Conservation (phyloP, 1,284 basidiomycete genomes). For the Xerocomus nothofagi region DNA sequence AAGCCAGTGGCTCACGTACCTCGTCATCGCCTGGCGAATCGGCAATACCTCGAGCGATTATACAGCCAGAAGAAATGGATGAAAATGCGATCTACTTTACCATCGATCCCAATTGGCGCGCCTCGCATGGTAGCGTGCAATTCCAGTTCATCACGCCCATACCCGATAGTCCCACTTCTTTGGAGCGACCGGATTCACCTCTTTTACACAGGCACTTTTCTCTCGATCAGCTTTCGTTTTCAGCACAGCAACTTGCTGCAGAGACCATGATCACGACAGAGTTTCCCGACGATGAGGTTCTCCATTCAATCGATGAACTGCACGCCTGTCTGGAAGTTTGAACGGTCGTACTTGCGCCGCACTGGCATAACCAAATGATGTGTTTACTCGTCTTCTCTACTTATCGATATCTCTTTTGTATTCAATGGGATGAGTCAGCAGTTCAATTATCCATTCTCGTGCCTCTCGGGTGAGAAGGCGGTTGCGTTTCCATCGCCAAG, state of each 20-base stretch:
- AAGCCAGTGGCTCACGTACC: not conserved
- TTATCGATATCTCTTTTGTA: conserved; percentile 21
- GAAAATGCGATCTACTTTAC: conserved; percentile 31
- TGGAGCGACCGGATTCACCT: conserved; percentile 26
- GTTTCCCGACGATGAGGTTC: conserved; percentile 1
- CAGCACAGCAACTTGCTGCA: not conserved
- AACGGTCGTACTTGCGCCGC: conserved; percentile 13
- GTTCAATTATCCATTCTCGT: conserved; percentile 14
- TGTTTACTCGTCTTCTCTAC: too few species aligned
- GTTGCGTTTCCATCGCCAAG: conserved; percentile 2
- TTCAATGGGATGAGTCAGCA: conserved; percentile 14
- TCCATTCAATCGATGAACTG: conserved; percentile 26
- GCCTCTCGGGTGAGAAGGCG: not conserved
- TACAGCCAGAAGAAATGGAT: conserved; percentile 13
- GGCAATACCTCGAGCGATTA: not conserved
- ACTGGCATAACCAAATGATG: too few species aligned
- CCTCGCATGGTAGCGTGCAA: conserved; percentile 24
- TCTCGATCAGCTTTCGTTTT: conserved; percentile 19
- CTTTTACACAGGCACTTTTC: conserved; percentile 25
- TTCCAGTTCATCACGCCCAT: conserved; percentile 31
- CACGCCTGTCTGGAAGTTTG: conserved; percentile 22
- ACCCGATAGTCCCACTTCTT: conserved; percentile 11
- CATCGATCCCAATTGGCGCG: conserved; percentile 24
- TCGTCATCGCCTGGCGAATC: not conserved
- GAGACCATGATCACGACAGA: not conserved